These are phyloP conservation scores for Xylaria telfairii DNA, from an alignment of 495 filamentous ascomycete genomes.

Conservation along the genomic window DNA sequence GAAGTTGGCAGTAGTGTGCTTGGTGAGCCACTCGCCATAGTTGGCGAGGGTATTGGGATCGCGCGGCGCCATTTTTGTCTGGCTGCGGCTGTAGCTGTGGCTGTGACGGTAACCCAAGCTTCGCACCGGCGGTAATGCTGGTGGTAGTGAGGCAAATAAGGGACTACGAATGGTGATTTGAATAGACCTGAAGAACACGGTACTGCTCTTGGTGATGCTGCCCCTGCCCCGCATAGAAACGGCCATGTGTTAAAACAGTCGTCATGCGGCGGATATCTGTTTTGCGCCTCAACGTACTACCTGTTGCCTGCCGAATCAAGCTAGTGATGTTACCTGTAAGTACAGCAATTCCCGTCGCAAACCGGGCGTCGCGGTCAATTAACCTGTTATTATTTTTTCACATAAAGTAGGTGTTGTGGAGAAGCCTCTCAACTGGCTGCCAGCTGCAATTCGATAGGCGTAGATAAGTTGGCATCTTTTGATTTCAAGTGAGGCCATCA, in stretches of 20 bases:
- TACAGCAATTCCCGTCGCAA: constrained; percentile 13
- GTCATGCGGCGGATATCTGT: neutral
- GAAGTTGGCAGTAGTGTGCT: constrained; percentile 78
- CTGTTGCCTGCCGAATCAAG: constrained; percentile 35
- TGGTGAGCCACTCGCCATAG: constrained; percentile 82
- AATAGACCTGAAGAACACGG: constrained; percentile 35
- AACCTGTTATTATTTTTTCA: neutral
- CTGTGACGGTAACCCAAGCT: neutral
- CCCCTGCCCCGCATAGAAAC: constrained; percentile 32
- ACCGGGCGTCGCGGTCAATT: neutral
- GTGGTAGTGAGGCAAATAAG: constrained; percentile 20
- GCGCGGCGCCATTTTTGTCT: constrained; percentile 61
- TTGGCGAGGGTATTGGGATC: constrained; percentile 95
- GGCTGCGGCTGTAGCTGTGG: neutral
- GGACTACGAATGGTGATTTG: constrained; percentile 32
- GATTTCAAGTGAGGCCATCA: constrained; percentile 3
- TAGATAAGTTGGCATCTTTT: neutral
- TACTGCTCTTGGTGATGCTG: constrained; percentile 36
- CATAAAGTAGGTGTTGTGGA: neutral
- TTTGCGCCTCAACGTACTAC: constrained; percentile 3
- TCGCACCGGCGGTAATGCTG: neutral
- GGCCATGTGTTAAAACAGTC: constrained; percentile 7
- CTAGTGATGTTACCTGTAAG: constrained; percentile 16
- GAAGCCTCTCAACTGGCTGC: neutral
- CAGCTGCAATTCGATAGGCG: neutral